Evolutionary conservation across 129 eudicot genomes (phyloP).

Genomic region (Flaveria linearis): DNA sequence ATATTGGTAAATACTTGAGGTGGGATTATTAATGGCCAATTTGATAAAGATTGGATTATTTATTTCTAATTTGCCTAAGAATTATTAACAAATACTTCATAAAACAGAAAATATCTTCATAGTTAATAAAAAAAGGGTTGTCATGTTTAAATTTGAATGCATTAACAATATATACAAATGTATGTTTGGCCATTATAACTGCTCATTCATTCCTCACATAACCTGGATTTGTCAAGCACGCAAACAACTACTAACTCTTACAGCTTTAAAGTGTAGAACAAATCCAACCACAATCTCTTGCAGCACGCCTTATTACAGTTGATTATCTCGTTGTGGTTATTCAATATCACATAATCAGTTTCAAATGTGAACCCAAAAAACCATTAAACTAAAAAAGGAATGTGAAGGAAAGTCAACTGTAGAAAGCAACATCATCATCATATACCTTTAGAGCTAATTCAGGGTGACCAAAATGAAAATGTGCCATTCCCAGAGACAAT

Average conservation of each 20-base stretch:
- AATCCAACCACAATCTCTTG: neutral
- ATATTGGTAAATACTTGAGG: no score
- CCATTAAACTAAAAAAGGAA: neutral
- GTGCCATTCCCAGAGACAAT: constrained; percentile 91
- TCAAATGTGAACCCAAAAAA: constrained; percentile 3
- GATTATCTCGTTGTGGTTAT: neutral
- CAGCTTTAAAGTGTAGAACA: neutral
- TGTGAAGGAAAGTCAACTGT: neutral
- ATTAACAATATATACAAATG: neutral
- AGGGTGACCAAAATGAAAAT: constrained; percentile 96
- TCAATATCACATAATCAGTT: neutral
- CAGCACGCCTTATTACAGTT: neutral
- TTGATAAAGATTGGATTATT: no score
- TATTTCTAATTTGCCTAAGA: no score
- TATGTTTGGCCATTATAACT: neutral
- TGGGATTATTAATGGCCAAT: no score
- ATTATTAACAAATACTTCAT: neutral
- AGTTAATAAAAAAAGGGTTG: neutral
- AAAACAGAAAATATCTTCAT: neutral
- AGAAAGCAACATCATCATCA: constrained; percentile 13
- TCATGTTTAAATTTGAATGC: neutral
- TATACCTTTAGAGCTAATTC: constrained; percentile 84
- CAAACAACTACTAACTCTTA: neutral
- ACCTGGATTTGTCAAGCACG: neutral
- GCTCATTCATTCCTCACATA: neutral